These are phyloP conservation scores for Daldinia decipiens DNA, from an alignment of 495 filamentous ascomycete species.

Conservation along the genomic window DNA sequence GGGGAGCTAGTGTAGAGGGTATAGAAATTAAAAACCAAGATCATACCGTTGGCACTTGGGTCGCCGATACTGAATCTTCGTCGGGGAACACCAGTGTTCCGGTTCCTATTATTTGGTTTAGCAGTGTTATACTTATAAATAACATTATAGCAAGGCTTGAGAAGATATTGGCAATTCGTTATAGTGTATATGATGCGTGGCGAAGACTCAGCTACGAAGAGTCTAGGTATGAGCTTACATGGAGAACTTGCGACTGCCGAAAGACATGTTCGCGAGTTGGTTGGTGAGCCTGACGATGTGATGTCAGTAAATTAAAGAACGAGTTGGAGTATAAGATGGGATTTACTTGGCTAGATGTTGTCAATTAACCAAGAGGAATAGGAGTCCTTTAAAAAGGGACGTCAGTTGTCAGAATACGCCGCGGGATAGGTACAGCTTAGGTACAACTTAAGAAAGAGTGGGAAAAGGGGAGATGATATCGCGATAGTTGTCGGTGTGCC, in stretches of 20 bases:
- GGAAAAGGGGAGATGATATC: conserved; percentile 37
- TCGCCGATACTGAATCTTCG: conserved; percentile 64
- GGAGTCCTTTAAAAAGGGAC: conserved; percentile 13
- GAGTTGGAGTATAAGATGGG: conserved; percentile 7
- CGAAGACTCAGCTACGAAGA: background rate
- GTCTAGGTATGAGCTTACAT: conserved; percentile 49
- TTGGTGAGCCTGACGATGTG: conserved; percentile 24
- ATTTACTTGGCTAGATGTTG: conserved; percentile 18
- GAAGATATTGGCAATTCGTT: conserved; percentile 5
- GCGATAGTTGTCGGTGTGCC: conserved; percentile 46
- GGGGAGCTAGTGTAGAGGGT: conserved; percentile 15
- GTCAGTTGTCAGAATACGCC: background rate
- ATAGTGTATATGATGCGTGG: background rate
- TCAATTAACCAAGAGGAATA: conserved; percentile 16
- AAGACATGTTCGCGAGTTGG: conserved; percentile 50
- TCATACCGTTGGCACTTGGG: conserved; percentile 60
- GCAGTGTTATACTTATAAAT: conserved; percentile 10
- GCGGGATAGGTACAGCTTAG: conserved; percentile 25
- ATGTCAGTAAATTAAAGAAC: conserved; percentile 3
- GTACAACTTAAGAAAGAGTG: conserved; percentile 16
- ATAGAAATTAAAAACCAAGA: conserved; percentile 24
- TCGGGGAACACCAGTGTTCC: conserved; percentile 64
- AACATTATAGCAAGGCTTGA: conserved; percentile 2
- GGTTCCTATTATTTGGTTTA: conserved; percentile 51
- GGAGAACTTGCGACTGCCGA: conserved; percentile 64